Base-by-base conservation (phyloP, 441 rosid genomes). In the Metrosideros polymorpha region DNA sequence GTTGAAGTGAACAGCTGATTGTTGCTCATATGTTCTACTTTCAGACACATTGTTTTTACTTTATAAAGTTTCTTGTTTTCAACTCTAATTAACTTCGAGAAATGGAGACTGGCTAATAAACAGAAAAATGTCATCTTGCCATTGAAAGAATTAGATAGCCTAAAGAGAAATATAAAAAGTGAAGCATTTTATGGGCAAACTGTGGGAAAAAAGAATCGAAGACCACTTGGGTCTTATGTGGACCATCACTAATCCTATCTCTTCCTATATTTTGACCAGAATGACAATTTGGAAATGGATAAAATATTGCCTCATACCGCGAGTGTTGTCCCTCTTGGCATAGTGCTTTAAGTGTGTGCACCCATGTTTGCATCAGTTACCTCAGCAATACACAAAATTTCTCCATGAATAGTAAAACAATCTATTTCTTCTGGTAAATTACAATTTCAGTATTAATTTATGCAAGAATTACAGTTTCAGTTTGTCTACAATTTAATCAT, bases 1-100 rank as follows among this genome's bases (percentile, higher is more conserved):
- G 45, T 71, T 0, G 5, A 71, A 39, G 17, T 87, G 45, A 85
- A 84, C 90, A 95, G 99, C 92, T 96, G 52, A 91, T 94, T 87
- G 87, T 53, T 50, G 39, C 52, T 85, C 5, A 13, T 53, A 75
- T 52, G n/a, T 71, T 85, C 25, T 24, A 42, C 29, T 59, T 75
- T 45, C 15, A 39, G 47, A 22, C 9, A 22, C 27, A 22, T 39
- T 66, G 30, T 29, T 52, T 25, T 25, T 85, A 12, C 24, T 39
- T 29, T n/a, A 9, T 30, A 4, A 66, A 66, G 42, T 66, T 39
- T 22, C 49, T 35, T 66, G 22, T 39, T n/a, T 71, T 71, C 47
- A 19, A 22, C 79, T 22, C n/a, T 0, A 10, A 39, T 71, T 39
- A 71, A 39, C 79, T 12, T 0, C 2, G 5, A 71, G 79, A 71